Percentiles rank a stretch among this genome's conserved stretches.
Evolutionary conservation across 192 early-diverging fungal genomes (phyloP).

Genomic region (Ambispora gerdemannii): DNA sequence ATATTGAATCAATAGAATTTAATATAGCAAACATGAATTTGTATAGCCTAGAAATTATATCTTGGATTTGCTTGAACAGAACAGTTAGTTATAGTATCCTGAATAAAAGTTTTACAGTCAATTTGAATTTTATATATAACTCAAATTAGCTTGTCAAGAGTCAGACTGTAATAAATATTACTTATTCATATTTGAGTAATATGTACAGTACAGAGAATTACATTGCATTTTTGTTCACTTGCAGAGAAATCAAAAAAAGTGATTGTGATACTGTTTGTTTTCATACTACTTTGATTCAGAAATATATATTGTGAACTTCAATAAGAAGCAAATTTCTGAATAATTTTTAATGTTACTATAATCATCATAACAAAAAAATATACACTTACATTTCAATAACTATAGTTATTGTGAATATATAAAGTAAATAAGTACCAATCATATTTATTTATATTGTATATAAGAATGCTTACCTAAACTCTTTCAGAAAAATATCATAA

Average conservation of each 20-base stretch:
- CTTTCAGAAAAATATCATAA: neutral
- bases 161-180: neutral
- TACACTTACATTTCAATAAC: constrained; percentile 14
- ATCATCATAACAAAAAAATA: constrained; percentile 25
- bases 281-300: constrained; percentile 5
- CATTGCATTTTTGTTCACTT: constrained; percentile 17
- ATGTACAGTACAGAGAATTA: constrained; percentile 17
- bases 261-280: constrained; percentile 4
- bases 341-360: neutral
- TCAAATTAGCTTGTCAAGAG: neutral
- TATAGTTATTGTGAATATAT: constrained; percentile 10
- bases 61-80: neutral
- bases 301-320: neutral
- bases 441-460: constrained; percentile 23
- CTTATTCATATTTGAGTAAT: constrained; percentile 26
- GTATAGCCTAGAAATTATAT: no score
- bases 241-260: neutral
- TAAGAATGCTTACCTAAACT: constrained; percentile 6
- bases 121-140: constrained; percentile 3
- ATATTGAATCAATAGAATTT: no score
- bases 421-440: constrained; percentile 27
- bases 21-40: no score
- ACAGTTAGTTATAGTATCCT: constrained; percentile 18
- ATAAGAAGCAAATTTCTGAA: neutral
- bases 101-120: neutral